phyloP scores from a whole-genome alignment of 164 flowering plant species.

The Vitis cinerea region DNA sequence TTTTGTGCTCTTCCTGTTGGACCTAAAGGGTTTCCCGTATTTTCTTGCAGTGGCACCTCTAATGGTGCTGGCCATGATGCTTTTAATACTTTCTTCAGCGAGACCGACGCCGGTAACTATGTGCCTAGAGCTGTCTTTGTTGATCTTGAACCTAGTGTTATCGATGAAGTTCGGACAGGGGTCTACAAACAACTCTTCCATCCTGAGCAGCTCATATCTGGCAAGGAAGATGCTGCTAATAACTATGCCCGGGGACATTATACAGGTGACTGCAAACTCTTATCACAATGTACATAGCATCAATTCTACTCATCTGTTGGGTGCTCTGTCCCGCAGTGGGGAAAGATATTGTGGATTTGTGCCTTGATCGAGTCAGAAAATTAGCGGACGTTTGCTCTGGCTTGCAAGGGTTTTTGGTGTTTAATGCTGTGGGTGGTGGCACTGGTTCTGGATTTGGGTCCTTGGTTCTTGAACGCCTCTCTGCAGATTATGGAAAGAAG shows the following conservation, averaged over 20 bases:
- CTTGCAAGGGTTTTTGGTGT: conserved; percentile 61
- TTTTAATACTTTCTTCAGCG: conserved; percentile 59
- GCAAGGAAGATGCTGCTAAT: conserved; percentile 71
- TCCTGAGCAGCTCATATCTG: conserved; percentile 65
- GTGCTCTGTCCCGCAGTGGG: conserved; percentile 44
- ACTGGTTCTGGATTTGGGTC: conserved; percentile 70
- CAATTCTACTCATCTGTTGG: not conserved
- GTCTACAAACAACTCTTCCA: conserved; percentile 58
- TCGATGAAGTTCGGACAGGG: conserved; percentile 58
- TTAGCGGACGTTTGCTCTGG: conserved; percentile 68
- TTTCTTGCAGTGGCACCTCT: conserved; percentile 41
- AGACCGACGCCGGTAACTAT: conserved; percentile 52
- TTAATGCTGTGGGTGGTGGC: conserved; percentile 66
- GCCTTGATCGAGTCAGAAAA: conserved; percentile 64
- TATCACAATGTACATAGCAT: too few relatives aligned
- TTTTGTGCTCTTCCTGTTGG: not conserved
- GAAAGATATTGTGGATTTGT: conserved; percentile 54
- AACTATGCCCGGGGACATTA: conserved; percentile 70
- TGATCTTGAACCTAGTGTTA: conserved; percentile 62
- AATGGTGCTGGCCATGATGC: conserved; percentile 46
- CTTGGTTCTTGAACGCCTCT: conserved; percentile 55
- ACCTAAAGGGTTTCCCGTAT: not conserved
- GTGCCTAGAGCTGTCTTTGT: conserved; percentile 56
- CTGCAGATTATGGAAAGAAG: conserved; percentile 65
- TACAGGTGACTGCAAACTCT: conserved; percentile 31